Percentiles rank a stretch among this genome's conserved stretches.
These are phyloP conservation scores for Lasiodiplodia theobromae DNA, from an alignment of 2,329 filamentous ascomycete species.

Conservation along the genomic window DNA sequence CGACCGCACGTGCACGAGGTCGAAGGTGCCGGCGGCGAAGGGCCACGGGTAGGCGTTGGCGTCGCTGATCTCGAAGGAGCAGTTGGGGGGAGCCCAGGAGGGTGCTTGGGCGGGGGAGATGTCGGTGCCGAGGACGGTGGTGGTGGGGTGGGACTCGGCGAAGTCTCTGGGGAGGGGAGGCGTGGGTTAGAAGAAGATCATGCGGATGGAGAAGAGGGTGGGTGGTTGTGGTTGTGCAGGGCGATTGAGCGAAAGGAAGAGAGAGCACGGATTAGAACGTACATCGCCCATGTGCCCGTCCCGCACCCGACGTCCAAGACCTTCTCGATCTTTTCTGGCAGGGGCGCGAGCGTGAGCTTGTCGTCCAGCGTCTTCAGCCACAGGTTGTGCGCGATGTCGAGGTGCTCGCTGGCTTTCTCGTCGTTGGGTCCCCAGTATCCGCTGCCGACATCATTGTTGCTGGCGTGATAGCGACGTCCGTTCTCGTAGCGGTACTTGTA, in stretches of 20 bases:
- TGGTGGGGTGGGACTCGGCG: slow-evolving; percentile 41
- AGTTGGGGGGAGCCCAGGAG: slow-evolving; percentile 55
- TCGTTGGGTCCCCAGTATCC: slow-evolving; percentile 49
- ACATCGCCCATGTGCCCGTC: slow-evolving; percentile 32
- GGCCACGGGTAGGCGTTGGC: slow-evolving; percentile 37
- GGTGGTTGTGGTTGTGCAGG: slow-evolving; percentile 35
- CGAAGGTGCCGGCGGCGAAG: slow-evolving; percentile 50
- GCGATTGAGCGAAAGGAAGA: slow-evolving; percentile 1
- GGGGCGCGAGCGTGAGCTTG: slow-evolving; percentile 44
- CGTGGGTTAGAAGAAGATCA: not conserved
- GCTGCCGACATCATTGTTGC: not conserved
- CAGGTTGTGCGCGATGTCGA: slow-evolving; percentile 55
- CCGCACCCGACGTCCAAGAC: slow-evolving; percentile 29
- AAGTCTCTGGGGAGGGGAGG: slow-evolving; percentile 17
- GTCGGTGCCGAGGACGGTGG: slow-evolving; percentile 56
- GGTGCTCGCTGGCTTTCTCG: slow-evolving; percentile 51
- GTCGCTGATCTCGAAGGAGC: slow-evolving; percentile 57
- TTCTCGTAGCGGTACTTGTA: slow-evolving; percentile 39
- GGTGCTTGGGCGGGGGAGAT: slow-evolving; percentile 48
- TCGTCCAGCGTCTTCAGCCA: slow-evolving; percentile 46
- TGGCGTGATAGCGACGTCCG: slow-evolving; percentile 30
- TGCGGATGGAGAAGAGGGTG: too few species aligned
- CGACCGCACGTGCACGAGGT: slow-evolving; percentile 51
- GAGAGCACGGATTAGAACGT: not conserved
- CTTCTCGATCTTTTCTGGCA: slow-evolving; percentile 33